These are phyloP conservation scores for Monosporozyma aquatica DNA, from an alignment of 805 yeast species.

Conservation along the genomic window DNA sequence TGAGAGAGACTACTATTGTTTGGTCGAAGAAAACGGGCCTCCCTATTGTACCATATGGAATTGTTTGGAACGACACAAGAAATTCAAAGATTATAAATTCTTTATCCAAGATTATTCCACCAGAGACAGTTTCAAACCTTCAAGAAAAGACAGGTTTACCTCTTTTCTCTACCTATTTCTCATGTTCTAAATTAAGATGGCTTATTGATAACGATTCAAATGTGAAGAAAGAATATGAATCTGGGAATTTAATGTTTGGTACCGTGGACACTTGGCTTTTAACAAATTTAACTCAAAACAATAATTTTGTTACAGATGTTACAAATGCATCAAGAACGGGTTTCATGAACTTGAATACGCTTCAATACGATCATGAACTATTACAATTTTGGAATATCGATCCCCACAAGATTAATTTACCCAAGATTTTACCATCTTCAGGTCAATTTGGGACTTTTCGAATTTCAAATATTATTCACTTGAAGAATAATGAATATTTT, in stretches of 20 bases:
- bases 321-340: constrained; percentile 89
- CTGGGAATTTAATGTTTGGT: constrained; percentile 80
- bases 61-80: constrained; percentile 94
- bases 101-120: constrained; percentile 44
- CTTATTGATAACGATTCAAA: constrained; percentile 66
- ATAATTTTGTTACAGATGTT: constrained; percentile 70
- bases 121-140: constrained; percentile 47
- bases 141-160: constrained; percentile 74
- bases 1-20: constrained; percentile 88
- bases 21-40: constrained; percentile 80
- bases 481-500: neutral
- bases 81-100: constrained; percentile 63
- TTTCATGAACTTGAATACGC: constrained; percentile 73
- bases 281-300: constrained; percentile 67
- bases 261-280: constrained; percentile 93
- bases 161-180: constrained; percentile 72
- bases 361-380: constrained; percentile 66
- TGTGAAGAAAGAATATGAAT: constrained; percentile 59
- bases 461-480: neutral
- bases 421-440: constrained; percentile 71
- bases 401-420: constrained; percentile 51
- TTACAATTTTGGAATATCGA: constrained; percentile 76
- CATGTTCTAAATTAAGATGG: constrained; percentile 88
- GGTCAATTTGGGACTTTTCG: constrained; percentile 67
- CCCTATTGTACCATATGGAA: constrained; percentile 73